Conservation (phyloP, 148 eudicot genomes). For the Camellia japonica region DNA sequence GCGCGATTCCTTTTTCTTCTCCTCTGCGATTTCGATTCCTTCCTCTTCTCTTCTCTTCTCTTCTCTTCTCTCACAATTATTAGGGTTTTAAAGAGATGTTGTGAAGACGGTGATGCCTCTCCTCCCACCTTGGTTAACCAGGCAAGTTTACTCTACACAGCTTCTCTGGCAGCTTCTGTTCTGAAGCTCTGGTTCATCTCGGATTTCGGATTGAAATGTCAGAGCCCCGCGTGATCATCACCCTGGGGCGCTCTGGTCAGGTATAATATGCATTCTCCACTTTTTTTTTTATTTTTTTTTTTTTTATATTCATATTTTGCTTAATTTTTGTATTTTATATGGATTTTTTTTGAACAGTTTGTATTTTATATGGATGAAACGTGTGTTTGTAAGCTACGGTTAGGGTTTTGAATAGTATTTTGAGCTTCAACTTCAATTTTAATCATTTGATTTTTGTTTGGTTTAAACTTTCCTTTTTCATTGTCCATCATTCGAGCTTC, state of each 20-base stretch:
- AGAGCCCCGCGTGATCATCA: constrained; percentile 34
- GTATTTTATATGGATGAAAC: background rate
- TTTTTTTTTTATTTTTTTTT: background rate
- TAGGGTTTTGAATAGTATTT: background rate
- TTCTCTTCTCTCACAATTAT: no score
- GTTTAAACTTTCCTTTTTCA: background rate
- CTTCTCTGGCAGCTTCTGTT: background rate
- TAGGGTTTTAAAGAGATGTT: no score
- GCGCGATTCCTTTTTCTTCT: no score
- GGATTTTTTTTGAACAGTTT: no score
- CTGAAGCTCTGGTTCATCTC: background rate
- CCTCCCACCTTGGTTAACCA: background rate
- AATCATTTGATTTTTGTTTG: background rate
- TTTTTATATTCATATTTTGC: background rate
- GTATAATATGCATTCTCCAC: constrained; percentile 5
- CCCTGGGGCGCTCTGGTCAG: constrained; percentile 41
- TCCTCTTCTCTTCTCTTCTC: no score
- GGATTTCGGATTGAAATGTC: constrained; percentile 19
- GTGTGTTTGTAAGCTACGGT: background rate
- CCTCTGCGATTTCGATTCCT: no score
- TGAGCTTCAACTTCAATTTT: background rate
- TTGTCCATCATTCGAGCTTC: background rate
- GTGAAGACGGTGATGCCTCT: background rate
- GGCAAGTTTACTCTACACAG: background rate
- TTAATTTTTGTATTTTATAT: no score